Evolutionary conservation across 306 rosid genomes (phyloP).

Genomic region (Quillaja saponaria): DNA sequence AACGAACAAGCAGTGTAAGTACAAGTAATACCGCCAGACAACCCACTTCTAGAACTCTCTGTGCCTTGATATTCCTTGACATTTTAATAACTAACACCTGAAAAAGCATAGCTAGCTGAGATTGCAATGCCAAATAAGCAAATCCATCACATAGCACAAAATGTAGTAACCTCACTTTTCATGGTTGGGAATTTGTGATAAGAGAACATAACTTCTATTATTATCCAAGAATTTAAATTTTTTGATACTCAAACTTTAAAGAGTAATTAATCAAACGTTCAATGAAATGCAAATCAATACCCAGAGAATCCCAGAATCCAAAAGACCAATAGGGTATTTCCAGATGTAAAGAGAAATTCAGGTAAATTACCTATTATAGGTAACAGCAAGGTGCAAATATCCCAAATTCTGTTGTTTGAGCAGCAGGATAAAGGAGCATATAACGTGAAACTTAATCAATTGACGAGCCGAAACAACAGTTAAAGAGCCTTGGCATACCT

Average conservation of each 20-base stretch:
- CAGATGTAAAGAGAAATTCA: constrained; percentile 4
- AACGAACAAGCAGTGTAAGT: constrained; percentile 43
- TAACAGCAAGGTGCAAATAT: background rate
- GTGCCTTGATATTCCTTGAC: constrained; percentile 42
- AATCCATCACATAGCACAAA: constrained; percentile 10
- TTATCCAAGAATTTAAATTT: background rate
- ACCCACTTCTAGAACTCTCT: constrained; percentile 42
- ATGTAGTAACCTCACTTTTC: constrained; percentile 4
- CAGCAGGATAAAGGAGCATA: constrained; percentile 1
- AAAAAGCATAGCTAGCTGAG: constrained; percentile 31
- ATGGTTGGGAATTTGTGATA: background rate
- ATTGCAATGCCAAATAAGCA: constrained; percentile 9
- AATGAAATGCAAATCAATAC: background rate
- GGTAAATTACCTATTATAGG: background rate
- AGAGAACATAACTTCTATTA: background rate
- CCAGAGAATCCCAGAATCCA: background rate
- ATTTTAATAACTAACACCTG: constrained; percentile 59
- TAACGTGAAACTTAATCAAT: constrained; percentile 29
- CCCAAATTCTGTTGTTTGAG: constrained; percentile 22
- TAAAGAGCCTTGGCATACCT: constrained; percentile 43
- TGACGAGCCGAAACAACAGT: background rate
- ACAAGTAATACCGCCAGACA: constrained; percentile 47
- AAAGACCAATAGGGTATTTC: background rate
- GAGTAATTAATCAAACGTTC: background rate
- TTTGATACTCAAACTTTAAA: background rate